phyloP scores from a whole-genome alignment of 2,329 filamentous ascomycete species.

The Beauveria caledonica region DNA sequence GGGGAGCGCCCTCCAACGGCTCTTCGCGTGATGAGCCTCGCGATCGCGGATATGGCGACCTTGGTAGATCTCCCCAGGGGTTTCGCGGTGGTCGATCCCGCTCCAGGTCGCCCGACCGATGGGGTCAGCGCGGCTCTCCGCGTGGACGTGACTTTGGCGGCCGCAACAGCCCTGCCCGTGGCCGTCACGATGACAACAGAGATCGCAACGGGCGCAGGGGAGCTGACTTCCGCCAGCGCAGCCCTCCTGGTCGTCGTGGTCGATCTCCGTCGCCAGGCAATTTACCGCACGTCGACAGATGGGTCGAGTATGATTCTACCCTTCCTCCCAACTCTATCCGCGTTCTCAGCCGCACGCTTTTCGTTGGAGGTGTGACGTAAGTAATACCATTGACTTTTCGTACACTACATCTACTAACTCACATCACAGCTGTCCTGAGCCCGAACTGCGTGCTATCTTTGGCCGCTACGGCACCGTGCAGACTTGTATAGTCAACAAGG shows the following conservation, averaged over 20 bases:
- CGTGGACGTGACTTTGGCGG: slow-evolving; percentile 56
- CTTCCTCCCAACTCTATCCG: slow-evolving; percentile 75
- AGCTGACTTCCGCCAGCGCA: slow-evolving; percentile 79
- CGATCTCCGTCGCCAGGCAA: slow-evolving; percentile 50
- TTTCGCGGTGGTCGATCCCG: slow-evolving; percentile 56
- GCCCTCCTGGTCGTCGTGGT: slow-evolving; percentile 58
- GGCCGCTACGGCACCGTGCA: slow-evolving; percentile 78
- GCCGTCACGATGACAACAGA: slow-evolving; percentile 46
- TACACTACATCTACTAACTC: slow-evolving; percentile 19
- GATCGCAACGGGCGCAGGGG: slow-evolving; percentile 45
- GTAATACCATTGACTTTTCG: slow-evolving; percentile 25
- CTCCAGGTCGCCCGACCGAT: slow-evolving; percentile 71
- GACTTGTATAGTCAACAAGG: slow-evolving; percentile 95
- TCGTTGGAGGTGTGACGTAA: slow-evolving; percentile 90
- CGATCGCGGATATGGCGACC: slow-evolving; percentile 49
- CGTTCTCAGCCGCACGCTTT: slow-evolving; percentile 89
- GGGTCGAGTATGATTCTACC: slow-evolving; percentile 68
- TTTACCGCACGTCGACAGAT: slow-evolving; percentile 45
- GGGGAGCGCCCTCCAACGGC: slow-evolving; percentile 20
- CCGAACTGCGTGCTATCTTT: slow-evolving; percentile 75
- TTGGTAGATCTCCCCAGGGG: slow-evolving; percentile 54
- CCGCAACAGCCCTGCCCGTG: slow-evolving; percentile 56
- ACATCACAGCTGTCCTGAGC: slow-evolving; percentile 57
- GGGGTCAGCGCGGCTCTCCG: slow-evolving; percentile 58
- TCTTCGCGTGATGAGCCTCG: slow-evolving; percentile 37